These are phyloP conservation scores for Wickerhamomyces chaumierensis DNA, from an alignment of 805 yeast species.

Conservation along the genomic window DNA sequence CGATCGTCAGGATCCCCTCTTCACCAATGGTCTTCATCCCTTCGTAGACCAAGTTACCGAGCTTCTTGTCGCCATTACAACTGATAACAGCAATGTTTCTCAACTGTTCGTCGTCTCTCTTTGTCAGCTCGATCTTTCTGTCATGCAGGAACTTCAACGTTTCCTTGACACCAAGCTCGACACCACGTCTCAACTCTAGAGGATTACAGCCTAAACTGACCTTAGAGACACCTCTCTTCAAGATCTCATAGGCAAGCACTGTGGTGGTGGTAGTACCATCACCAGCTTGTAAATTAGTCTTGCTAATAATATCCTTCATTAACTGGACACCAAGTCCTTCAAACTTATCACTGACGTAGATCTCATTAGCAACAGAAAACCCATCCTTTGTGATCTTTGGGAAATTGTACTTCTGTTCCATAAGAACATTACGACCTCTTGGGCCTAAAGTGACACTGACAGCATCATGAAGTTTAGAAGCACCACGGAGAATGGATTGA, in stretches of 20 bases:
- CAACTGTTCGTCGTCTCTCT: constrained; percentile 66
- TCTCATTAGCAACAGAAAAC: constrained; percentile 88
- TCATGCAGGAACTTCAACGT: constrained; percentile 71
- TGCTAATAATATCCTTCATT: constrained; percentile 92
- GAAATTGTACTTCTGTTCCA: constrained; percentile 92
- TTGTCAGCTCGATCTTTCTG: constrained; percentile 81
- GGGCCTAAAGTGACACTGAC: constrained; percentile 96
- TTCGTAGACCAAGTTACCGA: constrained; percentile 80
- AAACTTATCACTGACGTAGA: constrained; percentile 75
- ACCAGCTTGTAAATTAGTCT: constrained; percentile 96
- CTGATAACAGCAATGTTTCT: constrained; percentile 98
- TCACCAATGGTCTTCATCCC: constrained; percentile 99
- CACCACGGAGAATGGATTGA: constrained; percentile 89
- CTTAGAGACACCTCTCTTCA: constrained; percentile 89
- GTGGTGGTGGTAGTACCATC: constrained; percentile 99
- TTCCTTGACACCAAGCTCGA: constrained; percentile 93
- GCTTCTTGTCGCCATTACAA: constrained; percentile 91
- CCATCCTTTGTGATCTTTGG: constrained; percentile 99
- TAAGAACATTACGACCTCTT: constrained; percentile 92
- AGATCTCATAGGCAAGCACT: constrained; percentile 88
- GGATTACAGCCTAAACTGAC: constrained; percentile 99
- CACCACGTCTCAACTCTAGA: constrained; percentile 94
- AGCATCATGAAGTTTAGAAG: constrained; percentile 89
- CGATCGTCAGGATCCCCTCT: constrained; percentile 97
- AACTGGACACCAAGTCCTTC: constrained; percentile 95